Percentiles rank a stretch among this genome's conserved stretches.
Evolutionary conservation across 805 yeast genomes (phyloP).

Genomic region (Metschnikowia orientalis): DNA sequence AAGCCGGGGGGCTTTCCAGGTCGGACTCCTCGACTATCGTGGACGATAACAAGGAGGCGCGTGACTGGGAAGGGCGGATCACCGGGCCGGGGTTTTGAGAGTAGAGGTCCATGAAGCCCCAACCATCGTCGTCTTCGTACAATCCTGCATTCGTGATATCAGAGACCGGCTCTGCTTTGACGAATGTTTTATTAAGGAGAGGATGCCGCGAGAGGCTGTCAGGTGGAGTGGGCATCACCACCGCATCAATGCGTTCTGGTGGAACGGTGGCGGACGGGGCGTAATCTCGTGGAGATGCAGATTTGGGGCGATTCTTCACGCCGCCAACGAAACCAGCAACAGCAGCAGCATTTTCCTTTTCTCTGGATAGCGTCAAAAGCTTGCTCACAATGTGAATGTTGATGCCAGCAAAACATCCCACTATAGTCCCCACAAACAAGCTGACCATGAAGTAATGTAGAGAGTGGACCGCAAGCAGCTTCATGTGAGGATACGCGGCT

Average conservation of each 20-base stretch:
- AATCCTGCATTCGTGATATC: constrained; percentile 7
- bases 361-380: constrained; percentile 6
- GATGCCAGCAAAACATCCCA: constrained; percentile 16
- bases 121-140: constrained; percentile 20
- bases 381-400: constrained; percentile 11
- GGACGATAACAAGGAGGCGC: constrained; percentile 9
- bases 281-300: background rate
- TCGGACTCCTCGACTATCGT: constrained; percentile 16
- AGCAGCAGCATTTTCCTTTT: constrained; percentile 1
- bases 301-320: background rate
- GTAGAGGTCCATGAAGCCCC: constrained; percentile 11
- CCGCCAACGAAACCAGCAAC: no score
- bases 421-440: constrained; percentile 14
- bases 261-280: no score
- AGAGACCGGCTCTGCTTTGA: constrained; percentile 4
- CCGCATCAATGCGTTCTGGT: background rate
- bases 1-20: constrained; percentile 11
- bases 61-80: background rate
- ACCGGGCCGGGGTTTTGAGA: constrained; percentile 1
- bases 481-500: constrained; percentile 13
- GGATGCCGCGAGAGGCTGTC: no score
- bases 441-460: constrained; percentile 16
- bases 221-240: background rate
- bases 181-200: background rate
- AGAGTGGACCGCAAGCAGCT: constrained; percentile 10